Percentiles rank a stretch among this genome's conserved stretches.
These are phyloP conservation scores for Penicillium goetzii DNA, from an alignment of 495 filamentous ascomycete species.

Conservation along the genomic window DNA sequence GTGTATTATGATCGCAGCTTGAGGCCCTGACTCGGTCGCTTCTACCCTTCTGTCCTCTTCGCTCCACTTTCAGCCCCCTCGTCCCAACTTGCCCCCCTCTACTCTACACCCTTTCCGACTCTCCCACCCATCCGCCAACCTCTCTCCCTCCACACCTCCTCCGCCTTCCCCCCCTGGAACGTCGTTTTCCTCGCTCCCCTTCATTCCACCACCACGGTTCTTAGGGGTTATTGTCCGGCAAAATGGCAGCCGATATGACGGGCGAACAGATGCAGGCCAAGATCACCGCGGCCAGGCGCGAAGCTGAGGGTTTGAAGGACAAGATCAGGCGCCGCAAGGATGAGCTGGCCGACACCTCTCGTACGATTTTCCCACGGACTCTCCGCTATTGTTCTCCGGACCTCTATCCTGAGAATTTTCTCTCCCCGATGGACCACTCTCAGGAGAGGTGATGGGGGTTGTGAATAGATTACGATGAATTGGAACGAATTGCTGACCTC, in stretches of 20 bases:
- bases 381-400: constrained; percentile 11
- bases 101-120: constrained; percentile 9
- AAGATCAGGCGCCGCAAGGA: constrained; percentile 99
- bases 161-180: constrained; percentile 21
- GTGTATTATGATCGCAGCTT: constrained; percentile 31
- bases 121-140: constrained; percentile 10
- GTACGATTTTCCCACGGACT: constrained; percentile 61
- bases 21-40: constrained; percentile 26
- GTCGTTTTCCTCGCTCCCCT: constrained; percentile 22
- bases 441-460: not conserved
- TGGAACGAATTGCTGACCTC: constrained; percentile 20
- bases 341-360: constrained; percentile 94
- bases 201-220: constrained; percentile 24
- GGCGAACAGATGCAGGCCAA: constrained; percentile 79
- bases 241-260: constrained; percentile 65
- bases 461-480: not conserved
- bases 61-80: constrained; percentile 27
- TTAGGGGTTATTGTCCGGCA: constrained; percentile 37
- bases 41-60: constrained; percentile 22
- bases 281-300: constrained; percentile 95
- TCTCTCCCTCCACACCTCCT: constrained; percentile 14
- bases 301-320: constrained; percentile 97
- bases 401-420: not conserved
- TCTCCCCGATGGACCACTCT: not conserved
- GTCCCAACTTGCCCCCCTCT: constrained; percentile 16